Evolutionary conservation across 169 alveolate genomes (phyloP), one percentile per base, ranked within the genome.

Genomic region (Eimeria falciformis): DNA sequence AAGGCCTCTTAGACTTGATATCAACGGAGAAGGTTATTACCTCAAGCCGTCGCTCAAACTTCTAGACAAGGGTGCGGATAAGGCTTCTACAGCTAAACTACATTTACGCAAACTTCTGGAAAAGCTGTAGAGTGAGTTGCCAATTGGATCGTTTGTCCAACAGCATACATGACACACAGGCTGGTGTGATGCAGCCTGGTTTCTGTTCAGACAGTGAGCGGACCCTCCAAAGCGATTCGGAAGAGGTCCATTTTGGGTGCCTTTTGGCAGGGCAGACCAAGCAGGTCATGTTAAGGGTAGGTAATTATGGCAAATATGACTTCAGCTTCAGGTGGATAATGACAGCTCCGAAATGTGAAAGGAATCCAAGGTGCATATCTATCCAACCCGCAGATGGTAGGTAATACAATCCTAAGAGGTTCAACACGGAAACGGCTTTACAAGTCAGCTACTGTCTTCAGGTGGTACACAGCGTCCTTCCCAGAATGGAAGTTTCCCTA

Each of bases 1-100:
- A 47, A 77, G 91, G 83, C 98, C 98, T n/a, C 94, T 97, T 37
- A 94, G 97, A 45, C 96, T 98, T 50, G 97, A 97, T 93, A 98
- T 98, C 77, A 98, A 97, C 93, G 99, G 99, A 40, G 98, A 96
- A 33, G 98, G 98, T 1, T 96, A 96, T 85, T 94, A 95, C 75
- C 95, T 97, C 40, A 94, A 93, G 71, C 97, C 96, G 33, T 25
- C 53, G 18, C 25, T 89, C 65, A 82, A 94, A 94, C 62, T 97
- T 95, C 23, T 96, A 71, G 88, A 96, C 93, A 87, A 95, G 93
- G 93, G 94, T 93, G 73, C 82, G 96, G n/a, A n/a, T n/a, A n/a
- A n/a, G n/a, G n/a, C n/a, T n/a, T n/a, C n/a, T n/a, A n/a, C n/a
- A n/a, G n/a, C n/a, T n/a, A n/a, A n/a, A n/a, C n/a, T n/a, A n/a